Evolutionary conservation across 2,329 filamentous ascomycete species (phyloP).

Genomic region (Juglanconis sp.): DNA sequence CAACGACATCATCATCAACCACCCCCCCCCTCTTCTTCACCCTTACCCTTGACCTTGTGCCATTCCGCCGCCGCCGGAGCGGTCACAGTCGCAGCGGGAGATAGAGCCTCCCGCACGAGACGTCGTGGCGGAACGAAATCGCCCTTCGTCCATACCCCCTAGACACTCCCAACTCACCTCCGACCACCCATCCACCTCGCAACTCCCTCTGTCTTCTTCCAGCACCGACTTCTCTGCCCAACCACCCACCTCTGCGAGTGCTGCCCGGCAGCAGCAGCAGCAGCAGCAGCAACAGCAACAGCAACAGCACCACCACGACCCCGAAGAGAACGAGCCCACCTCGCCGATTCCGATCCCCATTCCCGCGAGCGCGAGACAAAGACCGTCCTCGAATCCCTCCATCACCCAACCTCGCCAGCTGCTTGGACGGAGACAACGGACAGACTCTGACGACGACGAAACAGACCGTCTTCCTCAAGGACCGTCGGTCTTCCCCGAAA

Average conservation of each 20-base stretch:
- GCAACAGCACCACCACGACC: not conserved
- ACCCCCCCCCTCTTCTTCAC: not conserved
- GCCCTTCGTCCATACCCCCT: conserved; percentile 39
- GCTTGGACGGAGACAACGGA: conserved; percentile 55
- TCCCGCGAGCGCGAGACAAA: not conserved
- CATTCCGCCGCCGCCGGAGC: conserved; percentile 11
- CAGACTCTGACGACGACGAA: conserved; percentile 37
- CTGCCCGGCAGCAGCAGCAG: conserved; percentile 20
- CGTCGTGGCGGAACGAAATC: conserved; percentile 72
- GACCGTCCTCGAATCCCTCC: conserved; percentile 23
- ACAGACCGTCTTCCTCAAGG: conserved; percentile 23
- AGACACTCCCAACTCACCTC: conserved; percentile 59
- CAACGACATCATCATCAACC: not conserved
- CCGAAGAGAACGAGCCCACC: conserved; percentile 21
- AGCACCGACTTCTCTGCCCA: conserved; percentile 44
- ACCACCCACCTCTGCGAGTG: conserved; percentile 22
- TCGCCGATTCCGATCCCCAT: conserved; percentile 18
- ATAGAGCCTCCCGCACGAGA: conserved; percentile 44
- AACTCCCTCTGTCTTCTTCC: conserved; percentile 45
- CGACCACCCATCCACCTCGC: conserved; percentile 63
- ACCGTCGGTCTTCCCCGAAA: conserved; percentile 15
- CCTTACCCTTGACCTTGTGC: not conserved
- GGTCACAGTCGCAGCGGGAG: conserved; percentile 16
- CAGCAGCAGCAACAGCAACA: not conserved
- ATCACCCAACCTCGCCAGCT: conserved; percentile 32